Conservation (phyloP, 2,329 filamentous ascomycete genomes). For the Scedosporium boydii region DNA sequence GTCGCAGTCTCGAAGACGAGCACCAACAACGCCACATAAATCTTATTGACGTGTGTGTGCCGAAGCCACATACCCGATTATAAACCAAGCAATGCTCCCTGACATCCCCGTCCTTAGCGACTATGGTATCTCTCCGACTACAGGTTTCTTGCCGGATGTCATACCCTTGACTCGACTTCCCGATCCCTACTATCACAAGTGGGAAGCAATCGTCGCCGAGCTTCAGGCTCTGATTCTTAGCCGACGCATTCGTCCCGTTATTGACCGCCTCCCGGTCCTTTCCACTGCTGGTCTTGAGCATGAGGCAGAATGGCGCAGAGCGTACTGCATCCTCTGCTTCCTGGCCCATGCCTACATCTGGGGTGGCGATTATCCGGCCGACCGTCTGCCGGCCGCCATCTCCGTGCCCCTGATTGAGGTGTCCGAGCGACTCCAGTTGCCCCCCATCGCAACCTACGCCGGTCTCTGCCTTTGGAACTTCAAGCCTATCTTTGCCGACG, state of each 20-base stretch:
- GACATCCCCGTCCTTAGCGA: constrained; percentile 57
- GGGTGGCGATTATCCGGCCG: constrained; percentile 76
- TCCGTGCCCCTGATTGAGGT: constrained; percentile 74
- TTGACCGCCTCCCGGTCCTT: constrained; percentile 74
- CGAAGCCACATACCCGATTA: neutral
- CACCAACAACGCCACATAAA: neutral
- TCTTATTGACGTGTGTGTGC: neutral
- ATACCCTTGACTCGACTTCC: constrained; percentile 72
- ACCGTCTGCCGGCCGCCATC: constrained; percentile 69
- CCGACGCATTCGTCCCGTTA: constrained; percentile 68
- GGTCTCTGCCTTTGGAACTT: constrained; percentile 94
- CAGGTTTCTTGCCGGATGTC: constrained; percentile 82
- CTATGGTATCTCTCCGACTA: constrained; percentile 67
- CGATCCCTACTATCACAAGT: constrained; percentile 87
- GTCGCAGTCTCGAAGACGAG: neutral
- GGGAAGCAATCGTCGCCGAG: constrained; percentile 81
- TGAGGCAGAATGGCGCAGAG: constrained; percentile 85
- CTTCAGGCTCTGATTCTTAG: constrained; percentile 80
- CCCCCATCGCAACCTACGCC: constrained; percentile 89
- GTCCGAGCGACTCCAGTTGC: constrained; percentile 71
- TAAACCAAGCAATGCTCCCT: constrained; percentile 37
- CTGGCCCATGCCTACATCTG: constrained; percentile 94
- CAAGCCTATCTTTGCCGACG: constrained; percentile 78
- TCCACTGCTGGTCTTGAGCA: constrained; percentile 73
- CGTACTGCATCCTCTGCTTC: constrained; percentile 83